A percentile compares a stretch with the other conserved stretches of the same genome.
Conservation (phyloP, 2,329 filamentous ascomycete species). For the Colletotrichum limetticola region DNA sequence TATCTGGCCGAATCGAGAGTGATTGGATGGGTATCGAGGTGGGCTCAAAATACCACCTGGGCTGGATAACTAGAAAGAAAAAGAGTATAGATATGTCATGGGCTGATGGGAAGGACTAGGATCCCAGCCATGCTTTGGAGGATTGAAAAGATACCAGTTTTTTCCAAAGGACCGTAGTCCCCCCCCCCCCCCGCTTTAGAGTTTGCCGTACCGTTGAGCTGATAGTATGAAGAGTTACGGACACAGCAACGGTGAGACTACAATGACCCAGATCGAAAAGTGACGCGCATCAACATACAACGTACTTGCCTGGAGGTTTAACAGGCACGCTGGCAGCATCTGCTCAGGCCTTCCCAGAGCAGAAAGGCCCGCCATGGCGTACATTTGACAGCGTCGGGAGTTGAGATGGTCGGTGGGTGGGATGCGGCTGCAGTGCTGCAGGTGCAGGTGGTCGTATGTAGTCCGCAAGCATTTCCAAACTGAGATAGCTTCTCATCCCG, state of each 20-base stretch:
- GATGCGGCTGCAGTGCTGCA: background rate
- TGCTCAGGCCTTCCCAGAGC: background rate
- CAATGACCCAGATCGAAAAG: background rate
- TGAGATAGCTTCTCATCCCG: constrained; percentile 14
- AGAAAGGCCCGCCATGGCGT: background rate
- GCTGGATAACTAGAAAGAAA: background rate
- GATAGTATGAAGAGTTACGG: background rate
- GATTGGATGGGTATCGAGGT: background rate
- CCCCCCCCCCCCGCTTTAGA: background rate
- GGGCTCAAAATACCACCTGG: background rate
- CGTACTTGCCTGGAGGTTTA: background rate
- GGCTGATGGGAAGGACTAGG: background rate
- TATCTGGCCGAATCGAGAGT: background rate
- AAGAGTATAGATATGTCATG: constrained; percentile 1
- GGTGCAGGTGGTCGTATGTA: background rate
- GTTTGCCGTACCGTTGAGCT: background rate
- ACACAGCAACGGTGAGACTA: background rate
- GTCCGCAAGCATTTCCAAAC: constrained; percentile 30
- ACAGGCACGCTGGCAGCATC: background rate
- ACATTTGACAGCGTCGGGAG: background rate
- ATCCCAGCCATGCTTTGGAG: background rate
- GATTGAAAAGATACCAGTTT: constrained; percentile 25
- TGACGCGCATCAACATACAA: background rate
- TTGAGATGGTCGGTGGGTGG: background rate
- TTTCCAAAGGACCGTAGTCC: background rate